Conservation (phyloP, 1,284 basidiomycete species). For the Heterobasidion parviporum region DNA sequence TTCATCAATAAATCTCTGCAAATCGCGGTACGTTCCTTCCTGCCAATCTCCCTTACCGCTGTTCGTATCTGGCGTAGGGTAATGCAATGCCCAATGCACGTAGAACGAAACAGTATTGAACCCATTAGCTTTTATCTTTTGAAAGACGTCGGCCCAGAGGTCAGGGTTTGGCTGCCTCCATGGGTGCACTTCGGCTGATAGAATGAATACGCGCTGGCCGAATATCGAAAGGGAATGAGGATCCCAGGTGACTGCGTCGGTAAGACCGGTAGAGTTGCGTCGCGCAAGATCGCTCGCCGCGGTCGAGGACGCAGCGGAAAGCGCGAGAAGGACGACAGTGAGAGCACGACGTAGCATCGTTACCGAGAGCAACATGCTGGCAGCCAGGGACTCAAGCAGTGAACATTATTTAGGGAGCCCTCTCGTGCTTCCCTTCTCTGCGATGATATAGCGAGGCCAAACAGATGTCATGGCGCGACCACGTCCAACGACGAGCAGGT, state of each 20-base stretch:
- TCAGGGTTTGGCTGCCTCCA: constrained; percentile 40
- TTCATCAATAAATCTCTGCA: constrained; percentile 44
- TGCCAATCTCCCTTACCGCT: constrained; percentile 40
- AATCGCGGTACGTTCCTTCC: constrained; percentile 37
- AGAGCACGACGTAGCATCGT: too few relatives aligned
- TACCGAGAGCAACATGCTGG: too few relatives aligned
- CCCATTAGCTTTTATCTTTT: constrained; percentile 51
- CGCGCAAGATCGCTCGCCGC: not conserved
- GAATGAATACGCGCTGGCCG: constrained; percentile 41
- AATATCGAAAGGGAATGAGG: constrained; percentile 38
- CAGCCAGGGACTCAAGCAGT: too few relatives aligned
- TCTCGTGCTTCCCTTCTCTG: too few relatives aligned
- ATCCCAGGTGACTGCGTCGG: constrained; percentile 45
- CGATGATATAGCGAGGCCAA: too few relatives aligned
- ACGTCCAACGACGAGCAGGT: too few relatives aligned
- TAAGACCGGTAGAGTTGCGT: constrained; percentile 32
- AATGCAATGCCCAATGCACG: constrained; percentile 41
- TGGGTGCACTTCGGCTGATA: constrained; percentile 41
- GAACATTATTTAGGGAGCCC: too few relatives aligned
- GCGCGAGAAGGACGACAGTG: too few relatives aligned
- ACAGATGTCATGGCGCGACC: too few relatives aligned
- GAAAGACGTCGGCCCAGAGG: constrained; percentile 47
- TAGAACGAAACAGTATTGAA: constrained; percentile 53
- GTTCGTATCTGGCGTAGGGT: constrained; percentile 37
- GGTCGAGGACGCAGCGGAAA: too few relatives aligned